phyloP scores from a whole-genome alignment of 441 rosid species.

The Arabidopsis lyrata region DNA sequence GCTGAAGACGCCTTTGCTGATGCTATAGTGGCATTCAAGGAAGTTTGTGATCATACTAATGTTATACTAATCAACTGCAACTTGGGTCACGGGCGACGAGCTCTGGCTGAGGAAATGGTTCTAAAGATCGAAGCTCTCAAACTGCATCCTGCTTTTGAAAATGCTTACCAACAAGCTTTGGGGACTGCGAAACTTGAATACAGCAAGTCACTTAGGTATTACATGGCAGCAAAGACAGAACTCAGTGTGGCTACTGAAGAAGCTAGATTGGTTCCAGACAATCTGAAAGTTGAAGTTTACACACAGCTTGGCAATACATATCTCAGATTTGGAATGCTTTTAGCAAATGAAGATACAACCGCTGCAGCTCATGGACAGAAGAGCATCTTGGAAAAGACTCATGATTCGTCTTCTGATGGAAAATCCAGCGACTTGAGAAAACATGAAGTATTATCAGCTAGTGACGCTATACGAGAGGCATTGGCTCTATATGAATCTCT shows the following conservation, averaged over 20 bases:
- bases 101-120: slow-evolving; percentile 92
- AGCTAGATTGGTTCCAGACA: slow-evolving; percentile 47
- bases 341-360: slow-evolving; percentile 73
- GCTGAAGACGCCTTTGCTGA: slow-evolving; percentile 88
- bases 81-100: slow-evolving; percentile 93
- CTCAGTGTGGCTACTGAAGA: slow-evolving; percentile 54
- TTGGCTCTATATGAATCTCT: slow-evolving; percentile 79
- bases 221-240: slow-evolving; percentile 80
- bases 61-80: slow-evolving; percentile 82
- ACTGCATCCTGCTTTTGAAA: slow-evolving; percentile 51
- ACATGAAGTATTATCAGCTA: slow-evolving; percentile 82
- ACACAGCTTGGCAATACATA: slow-evolving; percentile 90
- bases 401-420: slow-evolving; percentile 40
- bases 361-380: slow-evolving; percentile 63
- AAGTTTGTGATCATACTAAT: slow-evolving; percentile 79
- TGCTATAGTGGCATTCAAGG: slow-evolving; percentile 81
- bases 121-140: slow-evolving; percentile 66
- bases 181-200: slow-evolving; percentile 78
- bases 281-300: slow-evolving; percentile 69
- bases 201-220: slow-evolving; percentile 72
- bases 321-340: slow-evolving; percentile 90
- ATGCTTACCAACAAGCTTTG: slow-evolving; percentile 64
- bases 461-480: slow-evolving; percentile 92
- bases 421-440: slow-evolving; percentile 56
- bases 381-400: slow-evolving; percentile 50